phyloP scores from a whole-genome alignment of 305 asterid genomes.

The Solanum chacoense region DNA sequence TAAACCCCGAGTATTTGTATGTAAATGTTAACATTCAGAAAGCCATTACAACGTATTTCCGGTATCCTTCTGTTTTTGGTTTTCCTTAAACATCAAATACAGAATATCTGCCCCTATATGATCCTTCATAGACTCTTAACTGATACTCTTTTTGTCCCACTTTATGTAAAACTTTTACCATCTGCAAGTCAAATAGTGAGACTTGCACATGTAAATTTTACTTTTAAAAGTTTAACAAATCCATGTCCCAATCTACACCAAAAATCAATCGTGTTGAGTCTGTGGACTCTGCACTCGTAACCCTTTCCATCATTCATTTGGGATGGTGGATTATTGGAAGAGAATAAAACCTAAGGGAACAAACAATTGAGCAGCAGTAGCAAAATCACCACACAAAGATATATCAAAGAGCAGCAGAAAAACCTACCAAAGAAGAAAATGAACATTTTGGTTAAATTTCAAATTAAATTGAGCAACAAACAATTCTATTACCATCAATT shows the following conservation, averaged over 20 bases:
- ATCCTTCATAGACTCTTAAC: neutral
- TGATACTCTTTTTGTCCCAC: neutral
- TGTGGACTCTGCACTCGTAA: neutral
- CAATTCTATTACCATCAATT: conserved; percentile 38
- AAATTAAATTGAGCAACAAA: neutral
- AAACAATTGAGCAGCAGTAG: neutral
- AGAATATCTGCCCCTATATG: neutral
- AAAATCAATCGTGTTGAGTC: neutral
- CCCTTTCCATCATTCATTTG: neutral
- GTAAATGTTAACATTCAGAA: neutral
- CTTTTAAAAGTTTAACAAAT: neutral
- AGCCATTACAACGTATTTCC: neutral
- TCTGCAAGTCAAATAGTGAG: neutral
- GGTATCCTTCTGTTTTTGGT: neutral
- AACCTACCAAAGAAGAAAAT: neutral
- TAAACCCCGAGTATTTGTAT: neutral
- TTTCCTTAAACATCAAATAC: neutral
- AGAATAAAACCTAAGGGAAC: neutral
- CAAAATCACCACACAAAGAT: neutral
- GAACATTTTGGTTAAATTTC: neutral
- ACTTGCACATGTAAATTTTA: neutral
- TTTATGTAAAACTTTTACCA: neutral
- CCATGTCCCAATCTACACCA: neutral
- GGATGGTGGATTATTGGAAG: neutral
- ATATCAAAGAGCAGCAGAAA: neutral